Evolutionary conservation across 2,329 filamentous ascomycete genomes (phyloP).

Genomic region (Simplicillium sp.): DNA sequence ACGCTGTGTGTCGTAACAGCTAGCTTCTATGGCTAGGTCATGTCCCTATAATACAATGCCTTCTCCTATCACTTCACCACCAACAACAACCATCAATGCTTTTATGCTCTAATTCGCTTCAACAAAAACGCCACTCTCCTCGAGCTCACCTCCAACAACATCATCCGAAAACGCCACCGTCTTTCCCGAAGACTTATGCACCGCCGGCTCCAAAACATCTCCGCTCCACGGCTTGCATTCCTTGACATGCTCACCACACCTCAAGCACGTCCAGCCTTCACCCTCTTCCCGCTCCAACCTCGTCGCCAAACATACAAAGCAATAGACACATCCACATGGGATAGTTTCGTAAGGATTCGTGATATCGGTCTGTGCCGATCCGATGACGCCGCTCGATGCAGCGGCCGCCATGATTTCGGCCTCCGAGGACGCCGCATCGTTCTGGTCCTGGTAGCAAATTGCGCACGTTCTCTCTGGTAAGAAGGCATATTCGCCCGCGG

Average conservation of each 20-base stretch:
- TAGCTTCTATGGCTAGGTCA: too few relatives aligned
- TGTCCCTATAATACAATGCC: too few relatives aligned
- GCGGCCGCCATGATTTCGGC: constrained; percentile 65
- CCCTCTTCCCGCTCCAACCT: constrained; percentile 87
- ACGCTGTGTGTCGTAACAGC: too few relatives aligned
- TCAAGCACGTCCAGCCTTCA: constrained; percentile 84
- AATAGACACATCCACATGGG: constrained; percentile 87
- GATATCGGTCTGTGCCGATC: constrained; percentile 83
- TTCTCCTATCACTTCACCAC: background rate
- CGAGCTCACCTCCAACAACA: constrained; percentile 24
- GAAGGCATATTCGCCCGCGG: constrained; percentile 69
- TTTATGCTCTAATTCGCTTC: background rate
- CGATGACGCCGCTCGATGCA: constrained; percentile 67
- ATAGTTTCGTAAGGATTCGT: constrained; percentile 93
- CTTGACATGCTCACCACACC: constrained; percentile 76
- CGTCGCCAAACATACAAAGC: constrained; percentile 89
- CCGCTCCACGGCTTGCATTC: constrained; percentile 88
- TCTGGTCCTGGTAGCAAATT: constrained; percentile 94
- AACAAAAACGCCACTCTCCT: constrained; percentile 10
- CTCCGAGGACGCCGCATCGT: constrained; percentile 60
- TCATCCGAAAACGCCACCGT: constrained; percentile 56
- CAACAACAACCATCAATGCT: too few relatives aligned
- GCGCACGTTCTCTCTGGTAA: constrained; percentile 90
- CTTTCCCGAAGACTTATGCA: constrained; percentile 30
- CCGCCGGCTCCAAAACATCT: constrained; percentile 62